Percentiles rank a stretch among this genome's conserved stretches.
Conservation (phyloP, 2,329 filamentous ascomycete genomes). For the Pestalotiopsis fici region DNA sequence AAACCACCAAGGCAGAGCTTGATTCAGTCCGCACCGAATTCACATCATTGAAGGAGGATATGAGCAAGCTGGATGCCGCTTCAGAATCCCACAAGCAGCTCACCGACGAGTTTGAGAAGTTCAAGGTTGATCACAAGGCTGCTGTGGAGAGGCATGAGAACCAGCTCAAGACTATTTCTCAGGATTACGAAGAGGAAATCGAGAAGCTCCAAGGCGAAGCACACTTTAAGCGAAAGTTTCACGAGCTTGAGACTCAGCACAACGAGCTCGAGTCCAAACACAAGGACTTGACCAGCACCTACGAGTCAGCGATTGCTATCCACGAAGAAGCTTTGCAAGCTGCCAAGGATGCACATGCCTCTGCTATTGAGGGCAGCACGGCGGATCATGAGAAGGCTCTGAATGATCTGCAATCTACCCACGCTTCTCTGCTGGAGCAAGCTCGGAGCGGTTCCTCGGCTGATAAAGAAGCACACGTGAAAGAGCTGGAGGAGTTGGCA, state of each 20-base stretch:
- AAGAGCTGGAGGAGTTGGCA: constrained; percentile 54
- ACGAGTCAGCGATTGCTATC: constrained; percentile 33
- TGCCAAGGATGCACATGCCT: constrained; percentile 41
- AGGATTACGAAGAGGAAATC: constrained; percentile 66
- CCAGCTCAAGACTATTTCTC: constrained; percentile 58
- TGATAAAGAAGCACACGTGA: constrained; percentile 36
- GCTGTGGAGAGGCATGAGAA: constrained; percentile 52
- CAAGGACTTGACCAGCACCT: constrained; percentile 24
- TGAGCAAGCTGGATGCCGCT: constrained; percentile 46
- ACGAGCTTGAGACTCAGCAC: constrained; percentile 60
- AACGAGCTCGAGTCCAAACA: constrained; percentile 39
- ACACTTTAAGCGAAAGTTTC: constrained; percentile 64
- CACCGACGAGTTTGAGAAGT: constrained; percentile 38
- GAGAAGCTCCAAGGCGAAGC: constrained; percentile 64
- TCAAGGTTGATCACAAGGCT: constrained; percentile 49
- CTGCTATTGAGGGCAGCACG: constrained; percentile 47
- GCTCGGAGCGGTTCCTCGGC: constrained; percentile 41
- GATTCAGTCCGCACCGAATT: constrained; percentile 50
- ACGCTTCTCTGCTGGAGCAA: constrained; percentile 33
- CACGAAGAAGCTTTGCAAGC: constrained; percentile 31
- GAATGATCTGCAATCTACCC: neutral
- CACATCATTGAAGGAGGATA: constrained; percentile 46
- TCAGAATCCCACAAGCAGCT: constrained; percentile 33
- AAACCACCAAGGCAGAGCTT: constrained; percentile 42
- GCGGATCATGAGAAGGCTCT: constrained; percentile 34